Base-by-base conservation (phyloP, 164 flowering plant genomes). In the Vitis labrusca region DNA sequence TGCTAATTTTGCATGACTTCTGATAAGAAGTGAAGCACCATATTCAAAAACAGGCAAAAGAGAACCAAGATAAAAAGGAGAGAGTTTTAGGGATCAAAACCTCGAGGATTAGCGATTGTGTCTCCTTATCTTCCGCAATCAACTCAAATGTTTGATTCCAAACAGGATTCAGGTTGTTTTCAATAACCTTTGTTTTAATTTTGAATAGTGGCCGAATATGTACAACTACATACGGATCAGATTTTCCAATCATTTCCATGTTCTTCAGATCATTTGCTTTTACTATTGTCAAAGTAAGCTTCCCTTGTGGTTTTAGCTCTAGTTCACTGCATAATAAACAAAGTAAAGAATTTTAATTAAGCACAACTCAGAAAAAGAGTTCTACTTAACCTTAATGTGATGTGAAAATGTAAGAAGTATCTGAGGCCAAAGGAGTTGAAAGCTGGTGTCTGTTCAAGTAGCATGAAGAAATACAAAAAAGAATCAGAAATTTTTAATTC, bases 211-310 rank as follows among this genome's bases (percentile, higher is more conserved):
- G 98, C 17, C 93, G 92, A 67, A 96, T 82, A 66, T 84, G 68
- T 30, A 91, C 63, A 74, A 86, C 88, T 30, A 74, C 94, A 73
- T 93, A 93, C 50, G 98, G 99, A 82, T 96, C 99, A 49, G 99
- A 96, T 80, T 96, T 96, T 72, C 99, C 97, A 72, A 96, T 83
- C 95, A 93, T 79, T 81, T 96, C 99, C 97, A 86, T 88, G 82
- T 96, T 96, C 84, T 96, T 96, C 83, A 96, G 79, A 51, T 80
- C 84, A 82, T 67, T 91, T 60, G 97, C 99, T 80, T 80, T 91
- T 59, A 87, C 86, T 9, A 91, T 78, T 10, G 93, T 89, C 61
- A 89, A 79, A 17, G 76, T 66, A 68, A 96, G 80, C 76, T 78
- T 84, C 65, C 98, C 99, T 51, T 92, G 95, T 19, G 99, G 99